phyloP scores from a whole-genome alignment of 163 green algal species.

The Prototheca wickerhamii region DNA sequence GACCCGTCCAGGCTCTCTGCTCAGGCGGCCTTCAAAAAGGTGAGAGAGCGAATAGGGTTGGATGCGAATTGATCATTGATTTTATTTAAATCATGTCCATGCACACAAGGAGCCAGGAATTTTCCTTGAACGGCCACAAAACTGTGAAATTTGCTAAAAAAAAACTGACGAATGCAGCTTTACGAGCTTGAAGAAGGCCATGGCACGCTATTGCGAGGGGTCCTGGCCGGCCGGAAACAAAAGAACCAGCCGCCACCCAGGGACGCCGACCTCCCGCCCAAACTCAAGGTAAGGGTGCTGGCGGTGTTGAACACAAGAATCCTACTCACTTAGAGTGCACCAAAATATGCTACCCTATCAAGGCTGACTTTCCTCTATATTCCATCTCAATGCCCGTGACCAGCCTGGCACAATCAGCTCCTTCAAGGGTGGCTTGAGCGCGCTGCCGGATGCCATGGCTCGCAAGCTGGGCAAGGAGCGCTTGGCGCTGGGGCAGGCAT shows the following conservation, averaged over 20 bases:
- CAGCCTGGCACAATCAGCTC: too few relatives aligned
- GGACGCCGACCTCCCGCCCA: slow-evolving; percentile 77
- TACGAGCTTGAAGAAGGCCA: slow-evolving; percentile 82
- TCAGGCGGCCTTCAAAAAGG: slow-evolving; percentile 92
- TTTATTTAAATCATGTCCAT: too few relatives aligned
- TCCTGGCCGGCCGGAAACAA: slow-evolving; percentile 72
- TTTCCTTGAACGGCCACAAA: too few relatives aligned
- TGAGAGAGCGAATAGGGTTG: slow-evolving; percentile 42
- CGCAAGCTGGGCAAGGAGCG: slow-evolving; percentile 32
- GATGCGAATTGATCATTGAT: not conserved
- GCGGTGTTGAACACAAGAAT: too few relatives aligned
- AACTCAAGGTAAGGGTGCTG: slow-evolving; percentile 62
- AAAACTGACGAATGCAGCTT: too few relatives aligned
- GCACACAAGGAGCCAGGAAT: too few relatives aligned
- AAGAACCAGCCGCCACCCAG: slow-evolving; percentile 69
- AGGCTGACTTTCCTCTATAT: too few relatives aligned
- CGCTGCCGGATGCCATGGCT: slow-evolving; percentile 80
- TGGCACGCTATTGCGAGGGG: slow-evolving; percentile 84
- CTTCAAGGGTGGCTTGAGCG: slow-evolving; percentile 78
- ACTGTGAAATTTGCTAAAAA: too few relatives aligned
- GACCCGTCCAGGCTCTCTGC: slow-evolving; percentile 93
- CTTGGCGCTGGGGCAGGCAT: too few relatives aligned
- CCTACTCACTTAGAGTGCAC: too few relatives aligned
- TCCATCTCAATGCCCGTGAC: too few relatives aligned
- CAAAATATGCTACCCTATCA: too few relatives aligned